Evolutionary conservation across 1,284 basidiomycete genomes (phyloP), one percentile per base, ranked within the genome.

Genomic region (Apiotrichum sp.): DNA sequence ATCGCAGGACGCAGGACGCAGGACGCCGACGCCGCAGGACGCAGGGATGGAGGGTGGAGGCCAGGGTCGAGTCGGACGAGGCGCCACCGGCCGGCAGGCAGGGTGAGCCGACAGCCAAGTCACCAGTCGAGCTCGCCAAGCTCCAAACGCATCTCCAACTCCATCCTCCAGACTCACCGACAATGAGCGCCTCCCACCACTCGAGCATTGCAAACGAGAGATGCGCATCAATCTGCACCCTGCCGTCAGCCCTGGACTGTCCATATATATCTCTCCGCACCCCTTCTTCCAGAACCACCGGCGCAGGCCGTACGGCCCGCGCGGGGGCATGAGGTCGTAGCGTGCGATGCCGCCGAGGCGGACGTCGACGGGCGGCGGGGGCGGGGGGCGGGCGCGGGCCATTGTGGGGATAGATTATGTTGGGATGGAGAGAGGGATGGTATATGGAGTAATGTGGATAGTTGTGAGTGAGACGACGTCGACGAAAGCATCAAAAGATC

Each of bases 141-240:
- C 29, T 29, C 29, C 29, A 29, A 22, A 22, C 22, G 22, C 22
- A 22, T 22, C 29, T 29, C 29, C 29, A 29, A 29, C 29, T 29
- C 29, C 29, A 29, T 3, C 29, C 29, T 16, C 32, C 4, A 3
- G 4, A 73, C 75, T 57, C 60, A 76, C 75, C 63, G 41, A 77
- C 61, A 10, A 75, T 58, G 10, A 66, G 58, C 33, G 68, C 69
- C 63, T 77, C 75, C 71, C 71, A 73, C 13, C 68, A 66, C 58
- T 76, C 73, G 56, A 77, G 64, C 72, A 77, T 73, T 16, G 65
- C 65, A 32, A 73, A 62, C 11, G 67, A 70, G 39, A 74, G 69
- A 9, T 70, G 71, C 34, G 68, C 62, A 45, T 72, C 72, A 32
- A 76, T 56, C 56, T 61, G 65, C 31, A 73, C 65, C 47, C 74